Conservation (phyloP, 768 basidiomycete genomes). For the Asterophora parasitica region DNA sequence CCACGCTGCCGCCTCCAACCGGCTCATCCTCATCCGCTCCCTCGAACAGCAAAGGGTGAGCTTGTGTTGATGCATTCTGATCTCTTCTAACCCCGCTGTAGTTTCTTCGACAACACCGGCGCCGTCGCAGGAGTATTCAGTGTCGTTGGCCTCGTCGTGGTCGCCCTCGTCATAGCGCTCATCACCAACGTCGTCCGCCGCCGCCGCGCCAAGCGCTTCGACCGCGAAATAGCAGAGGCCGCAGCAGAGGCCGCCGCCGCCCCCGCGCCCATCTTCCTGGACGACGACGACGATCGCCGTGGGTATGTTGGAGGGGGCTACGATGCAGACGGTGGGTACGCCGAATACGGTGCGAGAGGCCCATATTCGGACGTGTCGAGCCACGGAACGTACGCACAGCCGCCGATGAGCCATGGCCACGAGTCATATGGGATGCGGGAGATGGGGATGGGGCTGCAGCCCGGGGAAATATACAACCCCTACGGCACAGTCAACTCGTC, state of each 20-base stretch:
- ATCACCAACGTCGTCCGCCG: slow-evolving; percentile 54
- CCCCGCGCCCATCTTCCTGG: slow-evolving; percentile 50
- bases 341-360: not conserved
- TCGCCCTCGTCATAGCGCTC: slow-evolving; percentile 45
- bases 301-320: not conserved
- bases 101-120: slow-evolving; percentile 69
- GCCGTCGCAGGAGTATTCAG: slow-evolving; percentile 71
- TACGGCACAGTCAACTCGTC: slow-evolving; percentile 11
- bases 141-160: slow-evolving; percentile 59
- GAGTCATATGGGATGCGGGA: slow-evolving; percentile 48
- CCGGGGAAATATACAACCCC: slow-evolving; percentile 30
- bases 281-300: slow-evolving; percentile 37
- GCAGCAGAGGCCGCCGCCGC: slow-evolving; percentile 59
- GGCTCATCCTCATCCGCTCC: not conserved
- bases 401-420: slow-evolving; percentile 30
- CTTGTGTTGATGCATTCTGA: no score
- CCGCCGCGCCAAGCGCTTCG: slow-evolving; percentile 58
- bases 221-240: slow-evolving; percentile 70
- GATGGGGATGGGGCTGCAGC: slow-evolving; percentile 5
- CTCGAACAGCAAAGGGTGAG: slow-evolving; percentile 7
- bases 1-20: not conserved
- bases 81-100: slow-evolving; percentile 16
- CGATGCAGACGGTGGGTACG: slow-evolving; percentile 17
- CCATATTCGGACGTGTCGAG: slow-evolving; percentile 20
- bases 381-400: slow-evolving; percentile 52